phyloP scores from a whole-genome alignment of 352 stramenopile genomes.

The Globisporangium spiculum region DNA sequence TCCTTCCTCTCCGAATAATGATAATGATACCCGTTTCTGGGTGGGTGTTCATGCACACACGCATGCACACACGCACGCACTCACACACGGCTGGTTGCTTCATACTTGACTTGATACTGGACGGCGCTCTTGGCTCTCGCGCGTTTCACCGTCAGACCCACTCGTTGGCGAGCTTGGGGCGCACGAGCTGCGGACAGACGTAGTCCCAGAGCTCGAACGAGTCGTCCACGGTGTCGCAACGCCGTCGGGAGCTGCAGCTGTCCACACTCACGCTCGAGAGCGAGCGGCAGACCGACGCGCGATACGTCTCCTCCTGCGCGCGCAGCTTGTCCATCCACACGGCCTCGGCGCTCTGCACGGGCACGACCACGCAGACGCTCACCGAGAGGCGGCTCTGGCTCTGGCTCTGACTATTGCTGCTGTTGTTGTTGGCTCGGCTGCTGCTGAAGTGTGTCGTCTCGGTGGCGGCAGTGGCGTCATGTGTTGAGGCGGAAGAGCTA shows the following conservation, averaged over 20 bases:
- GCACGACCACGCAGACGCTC: slow-evolving; percentile 18
- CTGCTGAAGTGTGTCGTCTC: background rate
- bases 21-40: slow-evolving; percentile 1
- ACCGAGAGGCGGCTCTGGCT: slow-evolving; percentile 14
- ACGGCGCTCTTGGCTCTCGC: background rate
- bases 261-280: slow-evolving; percentile 2
- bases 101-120: background rate
- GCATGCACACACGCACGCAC: background rate
- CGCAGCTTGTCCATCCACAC: slow-evolving; percentile 21
- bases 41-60: background rate
- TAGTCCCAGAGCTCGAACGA: slow-evolving; percentile 66
- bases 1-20: slow-evolving; percentile 1
- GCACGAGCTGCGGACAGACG: slow-evolving; percentile 43
- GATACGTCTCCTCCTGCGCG: slow-evolving; percentile 16
- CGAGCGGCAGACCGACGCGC: slow-evolving; percentile 12
- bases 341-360: slow-evolving; percentile 9
- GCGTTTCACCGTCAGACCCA: slow-evolving; percentile 30
- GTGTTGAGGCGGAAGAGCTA: background rate
- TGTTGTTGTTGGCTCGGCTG: slow-evolving; percentile 1
- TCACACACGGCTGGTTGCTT: background rate
- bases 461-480: background rate
- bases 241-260: background rate
- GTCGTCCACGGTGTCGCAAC: slow-evolving; percentile 21
- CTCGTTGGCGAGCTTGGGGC: slow-evolving; percentile 38
- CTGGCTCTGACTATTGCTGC: background rate